These are phyloP conservation scores for Pseudisothecium myosuroides DNA, from an alignment of 225 moss, liverwort and hornwort species.

Conservation along the genomic window DNA sequence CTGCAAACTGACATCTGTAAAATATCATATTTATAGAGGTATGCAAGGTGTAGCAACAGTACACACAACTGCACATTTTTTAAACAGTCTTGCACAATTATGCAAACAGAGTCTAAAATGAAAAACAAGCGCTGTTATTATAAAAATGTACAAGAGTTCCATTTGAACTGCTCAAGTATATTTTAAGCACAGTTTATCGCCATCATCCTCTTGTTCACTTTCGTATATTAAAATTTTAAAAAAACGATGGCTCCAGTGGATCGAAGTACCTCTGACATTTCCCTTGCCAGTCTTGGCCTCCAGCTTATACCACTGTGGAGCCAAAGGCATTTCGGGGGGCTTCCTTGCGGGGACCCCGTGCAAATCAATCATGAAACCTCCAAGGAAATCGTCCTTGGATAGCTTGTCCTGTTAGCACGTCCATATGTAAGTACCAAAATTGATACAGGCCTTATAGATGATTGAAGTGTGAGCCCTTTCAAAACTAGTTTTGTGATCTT, in stretches of 20 bases:
- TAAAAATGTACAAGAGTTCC: not conserved
- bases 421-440: not conserved
- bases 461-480: not conserved
- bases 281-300: slow-evolving; percentile 61
- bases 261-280: slow-evolving; percentile 53
- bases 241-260: not conserved
- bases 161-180: not conserved
- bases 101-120: not conserved
- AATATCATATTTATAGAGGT: not conserved
- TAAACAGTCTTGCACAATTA: not conserved
- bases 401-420: slow-evolving; percentile 50
- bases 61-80: not conserved
- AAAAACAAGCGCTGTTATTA: not conserved
- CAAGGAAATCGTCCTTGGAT: slow-evolving; percentile 56
- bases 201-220: not conserved
- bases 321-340: slow-evolving; percentile 65
- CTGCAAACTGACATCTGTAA: not conserved
- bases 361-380: slow-evolving; percentile 53
- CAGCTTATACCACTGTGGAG: slow-evolving; percentile 76
- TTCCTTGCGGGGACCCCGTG: slow-evolving; percentile 55
- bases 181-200: not conserved
- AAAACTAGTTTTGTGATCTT: not conserved
- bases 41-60: not conserved
- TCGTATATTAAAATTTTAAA: not conserved
- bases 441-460: not conserved